Percentiles rank a stretch among this genome's conserved stretches.
These are phyloP conservation scores for Colletotrichum viniferum DNA, from an alignment of 2,329 filamentous ascomycete species.

Conservation along the genomic window DNA sequence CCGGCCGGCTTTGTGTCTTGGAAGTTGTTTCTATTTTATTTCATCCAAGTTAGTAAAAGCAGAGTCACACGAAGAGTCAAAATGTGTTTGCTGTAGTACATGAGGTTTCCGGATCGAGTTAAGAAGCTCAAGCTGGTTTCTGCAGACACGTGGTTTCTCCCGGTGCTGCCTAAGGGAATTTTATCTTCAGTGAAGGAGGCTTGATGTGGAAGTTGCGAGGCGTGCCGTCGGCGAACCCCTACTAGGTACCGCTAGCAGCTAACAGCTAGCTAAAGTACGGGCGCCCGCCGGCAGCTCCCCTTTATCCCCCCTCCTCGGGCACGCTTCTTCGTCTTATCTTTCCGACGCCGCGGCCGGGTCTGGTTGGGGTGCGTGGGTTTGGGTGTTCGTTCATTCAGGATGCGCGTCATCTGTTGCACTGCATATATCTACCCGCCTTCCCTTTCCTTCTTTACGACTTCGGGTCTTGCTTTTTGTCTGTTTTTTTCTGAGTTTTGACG, in stretches of 20 bases:
- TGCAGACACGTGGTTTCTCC: neutral
- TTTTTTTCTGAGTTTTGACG: neutral
- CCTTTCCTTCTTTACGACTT: neutral
- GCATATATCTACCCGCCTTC: conserved; percentile 1
- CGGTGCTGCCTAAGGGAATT: neutral
- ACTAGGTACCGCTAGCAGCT: neutral
- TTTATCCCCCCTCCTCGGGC: neutral
- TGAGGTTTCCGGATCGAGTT: neutral
- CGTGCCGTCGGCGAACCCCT: neutral
- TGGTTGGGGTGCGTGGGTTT: neutral
- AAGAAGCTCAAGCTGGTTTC: neutral
- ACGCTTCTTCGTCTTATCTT: neutral
- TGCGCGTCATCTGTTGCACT: conserved; percentile 8
- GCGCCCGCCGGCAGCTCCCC: neutral
- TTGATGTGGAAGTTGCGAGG: neutral
- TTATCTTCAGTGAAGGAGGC: neutral
- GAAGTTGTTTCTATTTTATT: neutral
- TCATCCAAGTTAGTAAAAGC: neutral
- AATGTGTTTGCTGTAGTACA: neutral
- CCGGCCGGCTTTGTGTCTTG: neutral
- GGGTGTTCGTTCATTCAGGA: neutral
- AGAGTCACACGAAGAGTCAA: neutral
- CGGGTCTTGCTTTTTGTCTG: neutral
- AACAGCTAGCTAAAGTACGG: neutral
- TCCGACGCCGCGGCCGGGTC: neutral